Base-by-base conservation (phyloP, 805 yeast species). In the Wickerhamiella parazyma region DNA sequence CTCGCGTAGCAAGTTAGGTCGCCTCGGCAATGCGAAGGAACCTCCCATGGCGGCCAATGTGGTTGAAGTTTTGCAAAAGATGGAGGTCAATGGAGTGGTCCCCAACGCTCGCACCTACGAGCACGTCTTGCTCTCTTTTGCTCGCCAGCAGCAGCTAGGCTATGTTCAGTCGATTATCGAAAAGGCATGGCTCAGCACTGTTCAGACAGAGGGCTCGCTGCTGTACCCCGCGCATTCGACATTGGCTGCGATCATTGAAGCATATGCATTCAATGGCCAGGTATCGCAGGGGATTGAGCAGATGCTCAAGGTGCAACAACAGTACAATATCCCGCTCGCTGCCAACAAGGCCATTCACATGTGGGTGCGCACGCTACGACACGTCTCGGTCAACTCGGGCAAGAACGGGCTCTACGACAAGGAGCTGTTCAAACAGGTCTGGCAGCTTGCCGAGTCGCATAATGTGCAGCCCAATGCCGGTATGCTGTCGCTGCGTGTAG, bases 101-200 rank as follows among this genome's bases (percentile, higher is more conserved):
- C 59, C 63, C 11, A 51, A 62, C 38, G 35, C 55, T n/a, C 20
- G 43, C 6, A 41, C 67, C 1, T 60, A 54, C 46, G 63, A 61
- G 44, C 51, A 56, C 12, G 46, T 56, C 22, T 26, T 62, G 19
- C 50, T 60, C 12, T 56, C 60, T 14, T 48, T 54, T 28, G 62
- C 59, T 14, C 58, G 61, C 35, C 36, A 48, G 8, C 53, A 55
- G 12, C 48, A 51, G 26, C 42, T 60, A 19, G 53, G 28, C 6
- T 48, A 44, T 6, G 50, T 52, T 20, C 36, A 45, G 24, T 41
- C 48, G 24, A 48, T 61, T 9, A 33, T 59, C 10, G 36, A 43
- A 12, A 49, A 49, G 22, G 45, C 57, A 5, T 63, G 66, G 66
- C 47, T 48, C 16, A 35, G 36, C 34, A 36, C 38, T 4, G 33